phyloP scores from a whole-genome alignment of 495 filamentous ascomycete species.

The Neurospora terricola region DNA sequence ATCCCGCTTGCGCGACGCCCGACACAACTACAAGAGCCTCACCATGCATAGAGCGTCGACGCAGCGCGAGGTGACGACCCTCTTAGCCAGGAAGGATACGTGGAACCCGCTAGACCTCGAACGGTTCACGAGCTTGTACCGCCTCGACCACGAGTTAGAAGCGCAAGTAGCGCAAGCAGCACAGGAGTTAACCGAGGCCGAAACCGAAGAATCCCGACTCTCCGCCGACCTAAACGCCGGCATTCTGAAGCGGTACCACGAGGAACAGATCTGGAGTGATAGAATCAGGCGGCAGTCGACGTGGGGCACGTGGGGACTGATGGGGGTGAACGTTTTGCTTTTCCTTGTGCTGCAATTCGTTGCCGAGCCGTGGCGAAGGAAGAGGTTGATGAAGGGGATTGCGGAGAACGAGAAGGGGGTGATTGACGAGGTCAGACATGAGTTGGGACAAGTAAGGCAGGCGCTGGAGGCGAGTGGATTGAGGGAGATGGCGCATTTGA shows the following conservation, averaged over 20 bases:
- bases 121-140: slow-evolving; percentile 86
- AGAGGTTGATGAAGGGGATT: slow-evolving; percentile 68
- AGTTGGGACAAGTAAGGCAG: slow-evolving; percentile 15
- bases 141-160: slow-evolving; percentile 87
- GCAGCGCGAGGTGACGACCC: slow-evolving; percentile 89
- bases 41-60: slow-evolving; percentile 71
- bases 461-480: slow-evolving; percentile 18
- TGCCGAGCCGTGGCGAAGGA: slow-evolving; percentile 88
- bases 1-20: slow-evolving; percentile 54
- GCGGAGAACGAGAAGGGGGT: slow-evolving; percentile 49
- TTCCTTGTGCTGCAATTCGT: slow-evolving; percentile 84
- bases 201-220: slow-evolving; percentile 65
- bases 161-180: slow-evolving; percentile 71
- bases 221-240: slow-evolving; percentile 60
- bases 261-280: slow-evolving; percentile 98
- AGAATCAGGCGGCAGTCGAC: slow-evolving; percentile 93
- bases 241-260: slow-evolving; percentile 88
- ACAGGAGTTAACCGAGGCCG: slow-evolving; percentile 58
- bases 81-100: slow-evolving; percentile 86
- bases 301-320: slow-evolving; percentile 96
- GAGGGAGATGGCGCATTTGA: slow-evolving; percentile 2
- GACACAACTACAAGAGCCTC: slow-evolving; percentile 64
- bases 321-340: slow-evolving; percentile 89
- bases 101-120: slow-evolving; percentile 86
- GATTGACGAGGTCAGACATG: slow-evolving; percentile 60